phyloP scores from a whole-genome alignment of 108 stramenopile genomes.

The Nitzschia inconspicua region DNA sequence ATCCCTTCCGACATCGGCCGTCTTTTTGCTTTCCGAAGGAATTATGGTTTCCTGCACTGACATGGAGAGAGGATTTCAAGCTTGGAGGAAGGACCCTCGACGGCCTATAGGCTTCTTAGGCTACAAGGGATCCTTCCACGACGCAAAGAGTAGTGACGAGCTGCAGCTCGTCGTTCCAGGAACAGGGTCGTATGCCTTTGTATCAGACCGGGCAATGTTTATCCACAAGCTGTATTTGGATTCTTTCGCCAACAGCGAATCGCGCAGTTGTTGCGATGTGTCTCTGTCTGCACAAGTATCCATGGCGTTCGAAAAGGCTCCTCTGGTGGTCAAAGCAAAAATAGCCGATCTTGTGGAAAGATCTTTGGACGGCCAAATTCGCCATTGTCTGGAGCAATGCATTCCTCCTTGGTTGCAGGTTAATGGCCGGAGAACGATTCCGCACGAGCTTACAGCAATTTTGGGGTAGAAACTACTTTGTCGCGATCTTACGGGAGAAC shows the following conservation, averaged over 20 bases:
- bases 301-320: background rate
- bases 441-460: too few species aligned
- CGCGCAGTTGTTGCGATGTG: conserved; percentile 3
- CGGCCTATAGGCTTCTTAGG: conserved; percentile 12
- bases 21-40: conserved; percentile 11
- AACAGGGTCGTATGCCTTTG: conserved; percentile 1
- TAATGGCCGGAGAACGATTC: too few species aligned
- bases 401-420: background rate
- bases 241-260: background rate
- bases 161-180: background rate
- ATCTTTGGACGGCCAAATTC: background rate
- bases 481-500: too few species aligned
- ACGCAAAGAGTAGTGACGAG: background rate
- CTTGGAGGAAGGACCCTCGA: conserved; percentile 22
- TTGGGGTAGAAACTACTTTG: too few species aligned
- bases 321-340: conserved; percentile 8
- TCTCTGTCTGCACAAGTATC: conserved; percentile 19
- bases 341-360: background rate
- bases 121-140: background rate
- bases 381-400: background rate
- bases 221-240: conserved; percentile 6
- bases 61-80: conserved; percentile 7
- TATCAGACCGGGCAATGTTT: conserved; percentile 20
- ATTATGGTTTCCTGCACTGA: conserved; percentile 11
- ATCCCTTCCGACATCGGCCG: conserved; percentile 8